Percentiles rank a stretch among this genome's conserved stretches.
Conservation (phyloP, 1,284 basidiomycete genomes). For the Rhodotorula sp. region DNA sequence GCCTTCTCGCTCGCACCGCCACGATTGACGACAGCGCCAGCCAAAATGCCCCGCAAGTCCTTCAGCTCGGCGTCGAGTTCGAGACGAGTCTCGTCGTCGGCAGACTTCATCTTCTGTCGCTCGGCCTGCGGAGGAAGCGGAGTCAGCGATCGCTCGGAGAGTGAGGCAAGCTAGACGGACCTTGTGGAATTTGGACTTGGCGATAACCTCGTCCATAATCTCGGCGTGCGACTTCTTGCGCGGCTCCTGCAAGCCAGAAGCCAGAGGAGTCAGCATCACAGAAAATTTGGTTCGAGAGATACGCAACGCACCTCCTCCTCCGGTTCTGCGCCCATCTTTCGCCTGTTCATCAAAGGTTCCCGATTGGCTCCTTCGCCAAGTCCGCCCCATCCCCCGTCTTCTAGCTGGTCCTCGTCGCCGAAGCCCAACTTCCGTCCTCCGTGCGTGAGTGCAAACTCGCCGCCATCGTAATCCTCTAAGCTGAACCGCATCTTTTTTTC, state of each 20-base stretch:
- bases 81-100: conserved; percentile 80
- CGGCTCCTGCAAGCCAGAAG: conserved; percentile 9
- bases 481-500: conserved; percentile 84
- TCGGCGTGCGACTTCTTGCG: conserved; percentile 89
- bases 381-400: conserved; percentile 37
- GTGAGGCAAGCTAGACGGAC: conserved; percentile 51
- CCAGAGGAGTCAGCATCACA: too few relatives aligned
- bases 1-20: conserved; percentile 11
- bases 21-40: conserved; percentile 45
- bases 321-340: conserved; percentile 30
- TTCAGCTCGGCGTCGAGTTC: conserved; percentile 87
- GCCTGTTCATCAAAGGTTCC: conserved; percentile 33
- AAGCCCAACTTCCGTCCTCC: conserved; percentile 50
- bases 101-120: conserved; percentile 81
- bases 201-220: conserved; percentile 97
- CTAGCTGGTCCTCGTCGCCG: conserved; percentile 46
- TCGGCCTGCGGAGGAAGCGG: conserved; percentile 59
- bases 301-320: conserved; percentile 19
- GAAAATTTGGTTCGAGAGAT: not conserved
- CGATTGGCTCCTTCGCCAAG: conserved; percentile 30
- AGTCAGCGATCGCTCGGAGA: not conserved
- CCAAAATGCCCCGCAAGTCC: conserved; percentile 74
- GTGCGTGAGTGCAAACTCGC: conserved; percentile 50
- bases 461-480: conserved; percentile 77
- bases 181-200: conserved; percentile 94